Evolutionary conservation across 208 protist species (phyloP), one percentile per base, ranked within the genome.

Genomic region (Leishmania turanica): DNA sequence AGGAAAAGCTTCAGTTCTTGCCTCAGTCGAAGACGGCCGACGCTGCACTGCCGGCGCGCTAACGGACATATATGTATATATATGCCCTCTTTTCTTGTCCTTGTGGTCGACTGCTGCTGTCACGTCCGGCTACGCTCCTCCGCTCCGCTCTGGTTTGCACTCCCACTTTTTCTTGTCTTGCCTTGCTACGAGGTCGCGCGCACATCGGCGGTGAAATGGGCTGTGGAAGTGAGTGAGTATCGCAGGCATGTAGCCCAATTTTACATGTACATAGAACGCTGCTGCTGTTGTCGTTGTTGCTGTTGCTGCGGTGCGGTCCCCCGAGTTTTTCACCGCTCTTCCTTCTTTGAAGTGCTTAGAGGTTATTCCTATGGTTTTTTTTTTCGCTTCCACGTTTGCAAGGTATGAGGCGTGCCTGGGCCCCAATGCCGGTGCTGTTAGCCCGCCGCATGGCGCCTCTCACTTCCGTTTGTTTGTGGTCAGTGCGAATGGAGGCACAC

Each of bases 1-100:
- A 96, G 11, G 94, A 97, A 82, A 90, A 87, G 79, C 65, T 83
- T 53, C 83, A 84, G 51, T 93, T 86, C 58, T 47, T 84, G 31
- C 74, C 79, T 34, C 62, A 80, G 68, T 45, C 78, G n/a, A 83
- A 81, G n/a, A n/a, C 54, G 17, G 31, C 49, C 49, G 75, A 47
- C 64, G 40, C 53, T 13, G 51, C 60, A 31, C 64, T 70, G 4
- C 62, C 42, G 64, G 31, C 21, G 4, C 72, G n/a, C 54, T 77
- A 77, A 64, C n/a, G 54, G 54, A 75, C 11, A 53, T 37, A 37
- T 24, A 49, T 42, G n/a, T 31, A 19, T 37, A 15, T 71, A 17
- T 49, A 13, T 49, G 24, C 45, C 9, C 21, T 34, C 11, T 27
- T 45, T 72, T 72, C 21, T 53, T 11, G 9, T 34, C 27, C 21